phyloP scores from a whole-genome alignment of 2,329 filamentous ascomycete species.

The Sarocladium oryzae region DNA sequence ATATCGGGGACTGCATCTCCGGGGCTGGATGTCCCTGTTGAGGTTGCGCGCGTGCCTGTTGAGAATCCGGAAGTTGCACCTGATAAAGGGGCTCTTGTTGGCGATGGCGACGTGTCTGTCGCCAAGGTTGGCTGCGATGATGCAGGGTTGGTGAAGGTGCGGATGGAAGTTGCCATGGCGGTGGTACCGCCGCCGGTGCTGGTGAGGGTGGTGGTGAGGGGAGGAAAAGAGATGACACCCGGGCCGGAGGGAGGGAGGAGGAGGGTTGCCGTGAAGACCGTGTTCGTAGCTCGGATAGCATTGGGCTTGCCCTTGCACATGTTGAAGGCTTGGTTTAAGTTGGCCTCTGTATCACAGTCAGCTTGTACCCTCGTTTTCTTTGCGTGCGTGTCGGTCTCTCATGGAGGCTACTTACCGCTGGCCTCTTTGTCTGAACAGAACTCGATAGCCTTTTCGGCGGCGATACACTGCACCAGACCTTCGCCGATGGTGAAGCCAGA shows the following conservation, averaged over 20 bases:
- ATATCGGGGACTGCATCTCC: constrained; percentile 9
- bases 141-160: constrained; percentile 8
- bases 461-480: constrained; percentile 61
- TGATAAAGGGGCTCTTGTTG: constrained; percentile 4
- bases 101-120: constrained; percentile 11
- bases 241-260: constrained; percentile 25
- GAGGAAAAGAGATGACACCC: constrained; percentile 24
- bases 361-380: too few species aligned
- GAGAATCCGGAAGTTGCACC: not conserved
- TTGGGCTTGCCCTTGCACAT: constrained; percentile 49
- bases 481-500: constrained; percentile 67
- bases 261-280: constrained; percentile 51
- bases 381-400: too few species aligned
- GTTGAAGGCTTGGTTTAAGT: constrained; percentile 32
- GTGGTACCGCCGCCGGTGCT: not conserved
- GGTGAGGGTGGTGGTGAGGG: constrained; percentile 11
- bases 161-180: not conserved
- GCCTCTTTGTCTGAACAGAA: constrained; percentile 44
- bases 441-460: constrained; percentile 42
- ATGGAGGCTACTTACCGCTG: constrained; percentile 24
- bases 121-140: not conserved
- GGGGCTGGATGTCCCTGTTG: constrained; percentile 8
- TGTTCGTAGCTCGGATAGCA: constrained; percentile 51
- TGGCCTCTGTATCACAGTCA: not conserved
- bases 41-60: constrained; percentile 6